A percentile compares a stretch with the other conserved stretches of the same genome.
Conservation (phyloP, 1,284 basidiomycete genomes). For the Vanrija humicola region DNA sequence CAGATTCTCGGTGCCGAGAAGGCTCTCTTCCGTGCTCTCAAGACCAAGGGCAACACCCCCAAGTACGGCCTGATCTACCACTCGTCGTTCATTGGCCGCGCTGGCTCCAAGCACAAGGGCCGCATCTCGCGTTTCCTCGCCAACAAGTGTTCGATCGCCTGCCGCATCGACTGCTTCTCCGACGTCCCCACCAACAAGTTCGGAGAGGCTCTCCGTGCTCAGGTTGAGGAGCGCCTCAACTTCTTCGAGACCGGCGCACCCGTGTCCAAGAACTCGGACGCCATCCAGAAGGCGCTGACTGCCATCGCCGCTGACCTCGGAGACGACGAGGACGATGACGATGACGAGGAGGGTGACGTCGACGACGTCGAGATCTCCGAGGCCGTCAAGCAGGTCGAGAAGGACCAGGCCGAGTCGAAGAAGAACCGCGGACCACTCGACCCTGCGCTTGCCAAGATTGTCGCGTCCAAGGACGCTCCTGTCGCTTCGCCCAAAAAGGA, state of each 20-base stretch:
- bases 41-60: conserved; percentile 98
- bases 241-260: conserved; percentile 87
- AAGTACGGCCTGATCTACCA: conserved; percentile 95
- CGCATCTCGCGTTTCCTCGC: conserved; percentile 96
- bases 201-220: conserved; percentile 85
- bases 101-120: conserved; percentile 93
- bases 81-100: conserved; percentile 92
- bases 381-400: conserved; percentile 51
- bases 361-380: conserved; percentile 49
- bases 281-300: conserved; percentile 81
- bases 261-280: conserved; percentile 80
- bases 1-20: conserved; percentile 99
- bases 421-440: conserved; percentile 27
- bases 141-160: conserved; percentile 98
- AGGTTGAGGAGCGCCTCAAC: conserved; percentile 91
- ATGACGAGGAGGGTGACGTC: conserved; percentile 55
- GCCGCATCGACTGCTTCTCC: conserved; percentile 94
- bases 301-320: conserved; percentile 65
- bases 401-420: conserved; percentile 52
- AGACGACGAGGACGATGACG: conserved; percentile 65
- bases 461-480: conserved; percentile 14
- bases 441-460: conserved; percentile 44
- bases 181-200: conserved; percentile 88
- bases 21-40: conserved; percentile 93
- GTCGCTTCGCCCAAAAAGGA: conserved; percentile 49